Evolutionary conservation across 495 filamentous ascomycete genomes (phyloP).

Genomic region (Lasiosphaeria hispida): DNA sequence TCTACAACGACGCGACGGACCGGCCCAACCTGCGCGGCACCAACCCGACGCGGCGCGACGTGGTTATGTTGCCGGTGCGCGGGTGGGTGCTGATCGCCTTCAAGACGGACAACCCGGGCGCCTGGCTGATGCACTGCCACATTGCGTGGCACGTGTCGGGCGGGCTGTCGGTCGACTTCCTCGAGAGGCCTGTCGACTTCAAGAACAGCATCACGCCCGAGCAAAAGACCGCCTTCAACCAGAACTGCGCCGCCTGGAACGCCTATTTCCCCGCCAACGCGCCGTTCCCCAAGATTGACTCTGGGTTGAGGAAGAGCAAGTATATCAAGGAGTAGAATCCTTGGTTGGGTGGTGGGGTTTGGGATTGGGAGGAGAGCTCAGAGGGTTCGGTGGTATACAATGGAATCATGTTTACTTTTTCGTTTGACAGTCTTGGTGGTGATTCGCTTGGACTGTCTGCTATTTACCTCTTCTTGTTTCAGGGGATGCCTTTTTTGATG

Average conservation of each 20-base stretch:
- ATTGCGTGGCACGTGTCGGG: constrained; percentile 54
- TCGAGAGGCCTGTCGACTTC: constrained; percentile 42
- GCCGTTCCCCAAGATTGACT: constrained; percentile 29
- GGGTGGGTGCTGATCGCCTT: constrained; percentile 55
- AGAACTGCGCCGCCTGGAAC: constrained; percentile 28
- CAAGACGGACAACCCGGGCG: constrained; percentile 55
- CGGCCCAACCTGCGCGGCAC: constrained; percentile 32
- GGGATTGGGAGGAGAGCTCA: background rate
- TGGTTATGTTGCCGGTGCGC: constrained; percentile 46
- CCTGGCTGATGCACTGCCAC: constrained; percentile 59
- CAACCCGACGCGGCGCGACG: constrained; percentile 63
- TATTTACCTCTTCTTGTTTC: constrained; percentile 2
- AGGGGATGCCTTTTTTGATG: background rate
- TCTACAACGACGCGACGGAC: constrained; percentile 36
- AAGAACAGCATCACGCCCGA: constrained; percentile 15
- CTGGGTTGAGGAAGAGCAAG: constrained; percentile 23
- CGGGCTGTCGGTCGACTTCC: constrained; percentile 49
- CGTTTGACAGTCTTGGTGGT: background rate
- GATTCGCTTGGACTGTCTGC: background rate
- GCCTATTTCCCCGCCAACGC: constrained; percentile 22
- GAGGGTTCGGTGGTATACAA: no score
- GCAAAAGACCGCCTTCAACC: constrained; percentile 21
- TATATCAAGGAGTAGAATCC: constrained; percentile 8
- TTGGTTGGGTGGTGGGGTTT: background rate
- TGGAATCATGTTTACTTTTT: background rate